Conservation (phyloP, 306 rosid genomes). For the Ormosia emarginata region DNA sequence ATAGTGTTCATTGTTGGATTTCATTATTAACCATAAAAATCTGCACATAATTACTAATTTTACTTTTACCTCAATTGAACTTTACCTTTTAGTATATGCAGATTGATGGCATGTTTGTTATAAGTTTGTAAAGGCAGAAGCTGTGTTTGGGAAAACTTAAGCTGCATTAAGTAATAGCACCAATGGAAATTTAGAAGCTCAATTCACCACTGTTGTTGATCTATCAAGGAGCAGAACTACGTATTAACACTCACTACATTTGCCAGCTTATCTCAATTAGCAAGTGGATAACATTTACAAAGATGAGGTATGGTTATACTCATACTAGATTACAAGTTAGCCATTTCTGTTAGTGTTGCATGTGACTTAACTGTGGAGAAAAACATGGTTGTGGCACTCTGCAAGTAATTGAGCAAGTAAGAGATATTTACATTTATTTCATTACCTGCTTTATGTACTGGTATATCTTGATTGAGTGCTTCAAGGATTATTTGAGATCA, state of each 20-base stretch:
- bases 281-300: not conserved
- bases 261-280: not conserved
- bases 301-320: not conserved
- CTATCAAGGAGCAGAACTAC: not conserved
- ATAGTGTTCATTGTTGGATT: not conserved
- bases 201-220: not conserved
- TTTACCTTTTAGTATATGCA: not conserved
- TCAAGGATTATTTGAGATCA: too few relatives aligned
- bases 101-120: not conserved
- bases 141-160: not conserved
- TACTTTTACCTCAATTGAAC: not conserved
- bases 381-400: not conserved
- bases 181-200: not conserved
- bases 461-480: not conserved
- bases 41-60: not conserved
- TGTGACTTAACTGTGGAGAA: not conserved
- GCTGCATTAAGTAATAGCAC: not conserved
- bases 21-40: not conserved
- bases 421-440: not conserved
- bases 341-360: not conserved
- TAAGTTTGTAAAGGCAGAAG: not conserved
- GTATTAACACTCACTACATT: not conserved
- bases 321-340: not conserved
- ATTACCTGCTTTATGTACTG: not conserved
- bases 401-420: constrained; percentile 31